Conservation (phyloP, 768 basidiomycete species). For the Boletales sp. region DNA sequence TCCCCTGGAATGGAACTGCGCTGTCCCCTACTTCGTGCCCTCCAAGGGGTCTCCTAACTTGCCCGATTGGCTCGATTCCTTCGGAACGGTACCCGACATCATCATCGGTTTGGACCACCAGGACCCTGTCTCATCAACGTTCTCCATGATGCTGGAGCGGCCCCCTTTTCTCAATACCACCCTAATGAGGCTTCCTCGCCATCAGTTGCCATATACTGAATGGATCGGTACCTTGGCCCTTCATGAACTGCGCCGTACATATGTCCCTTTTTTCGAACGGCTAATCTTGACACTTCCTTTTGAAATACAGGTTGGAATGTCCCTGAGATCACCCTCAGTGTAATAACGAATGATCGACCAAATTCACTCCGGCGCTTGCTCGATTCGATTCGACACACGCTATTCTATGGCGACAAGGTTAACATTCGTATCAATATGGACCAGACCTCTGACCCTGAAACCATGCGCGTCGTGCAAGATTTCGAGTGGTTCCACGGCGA, state of each 20-base stretch:
- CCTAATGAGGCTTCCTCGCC: conserved; percentile 42
- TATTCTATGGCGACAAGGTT: conserved; percentile 69
- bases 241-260: conserved; percentile 37
- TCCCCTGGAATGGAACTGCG: conserved; percentile 13
- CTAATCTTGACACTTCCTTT: neutral
- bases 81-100: conserved; percentile 30
- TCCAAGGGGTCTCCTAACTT: conserved; percentile 8
- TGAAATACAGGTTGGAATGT: conserved; percentile 63
- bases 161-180: conserved; percentile 27
- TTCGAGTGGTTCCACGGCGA: conserved; percentile 61
- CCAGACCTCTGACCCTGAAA: conserved; percentile 63
- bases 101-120: conserved; percentile 33
- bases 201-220: conserved; percentile 47
- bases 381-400: conserved; percentile 50
- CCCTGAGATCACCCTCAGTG: conserved; percentile 63
- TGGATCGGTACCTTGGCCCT: conserved; percentile 64
- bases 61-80: conserved; percentile 31
- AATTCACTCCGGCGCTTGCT: conserved; percentile 66
- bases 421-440: conserved; percentile 70
- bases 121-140: conserved; percentile 20
- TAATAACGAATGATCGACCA: conserved; percentile 78
- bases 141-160: conserved; percentile 18
- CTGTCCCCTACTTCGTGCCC: conserved; percentile 14
- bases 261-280: conserved; percentile 10
- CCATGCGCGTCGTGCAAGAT: conserved; percentile 47